phyloP scores from a whole-genome alignment of 2,329 filamentous ascomycete genomes.

The Penicillium sp. region DNA sequence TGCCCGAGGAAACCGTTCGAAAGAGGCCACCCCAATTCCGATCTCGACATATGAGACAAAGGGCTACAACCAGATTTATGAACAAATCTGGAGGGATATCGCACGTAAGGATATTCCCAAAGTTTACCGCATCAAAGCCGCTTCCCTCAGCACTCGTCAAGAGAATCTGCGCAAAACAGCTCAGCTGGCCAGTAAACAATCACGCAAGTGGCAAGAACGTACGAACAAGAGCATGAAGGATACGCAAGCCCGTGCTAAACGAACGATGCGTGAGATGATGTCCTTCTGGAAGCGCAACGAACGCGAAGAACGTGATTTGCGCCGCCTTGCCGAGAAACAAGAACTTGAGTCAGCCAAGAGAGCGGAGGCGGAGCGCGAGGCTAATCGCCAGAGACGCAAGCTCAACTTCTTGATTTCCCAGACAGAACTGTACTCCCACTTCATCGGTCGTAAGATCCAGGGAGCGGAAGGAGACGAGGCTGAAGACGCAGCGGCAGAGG shows the following conservation, averaged over 20 bases:
- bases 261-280: conserved; percentile 99
- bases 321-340: conserved; percentile 92
- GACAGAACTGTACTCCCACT: conserved; percentile 98
- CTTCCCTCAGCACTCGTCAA: conserved; percentile 82
- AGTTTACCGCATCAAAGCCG: conserved; percentile 83
- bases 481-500: conserved; percentile 74
- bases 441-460: conserved; percentile 99
- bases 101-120: conserved; percentile 93
- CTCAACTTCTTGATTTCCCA: conserved; percentile 99
- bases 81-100: conserved; percentile 95
- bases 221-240: conserved; percentile 99
- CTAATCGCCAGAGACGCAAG: conserved; percentile 96
- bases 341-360: conserved; percentile 96
- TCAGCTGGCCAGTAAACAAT: conserved; percentile 94
- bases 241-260: conserved; percentile 93
- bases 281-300: conserved; percentile 99
- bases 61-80: conserved; percentile 94
- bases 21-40: conserved; percentile 53
- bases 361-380: conserved; percentile 95
- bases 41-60: conserved; percentile 80
- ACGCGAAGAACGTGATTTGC: conserved; percentile 90
- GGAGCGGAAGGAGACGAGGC: conserved; percentile 95
- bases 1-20: conserved; percentile 45
- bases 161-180: conserved; percentile 99
- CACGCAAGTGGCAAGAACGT: conserved; percentile 92